Base-by-base conservation (phyloP, 2,329 filamentous ascomycete species). In the Mycosphaerelloides madeirae region DNA sequence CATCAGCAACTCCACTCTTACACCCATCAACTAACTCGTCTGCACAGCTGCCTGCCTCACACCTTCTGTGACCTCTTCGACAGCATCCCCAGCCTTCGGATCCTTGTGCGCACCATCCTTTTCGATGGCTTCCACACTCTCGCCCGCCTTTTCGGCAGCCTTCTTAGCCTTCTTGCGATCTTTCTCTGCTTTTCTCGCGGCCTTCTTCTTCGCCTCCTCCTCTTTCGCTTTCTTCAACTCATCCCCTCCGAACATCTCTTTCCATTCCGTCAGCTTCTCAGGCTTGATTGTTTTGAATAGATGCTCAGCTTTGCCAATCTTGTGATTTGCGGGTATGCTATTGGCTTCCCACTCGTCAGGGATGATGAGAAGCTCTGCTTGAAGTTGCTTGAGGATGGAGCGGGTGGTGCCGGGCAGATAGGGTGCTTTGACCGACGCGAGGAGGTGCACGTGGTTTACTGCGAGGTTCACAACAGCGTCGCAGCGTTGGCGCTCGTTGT, bases 231-330 rank as follows among this genome's bases (percentile, higher is more conserved):
- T 81, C 56, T 83, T 74, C 29, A 76, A 75, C 59, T 83, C 79
- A 15, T 76, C 79, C 6, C 83, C 83, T 39, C 83, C 83, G 57
- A 82, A 95, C 55, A 79, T 77, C 51, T 84, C 79, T 46, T 84
- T 81, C 89, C 89, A 95, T 64, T 91, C 85, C 40, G 84, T 80
- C 37, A 85, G 81, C 72, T 90, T 91, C 66, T 86, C 83, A 52
- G n/a, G n/a, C n/a, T 89, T 85, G 60, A 95, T 95, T 42, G 78
- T 79, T n/a, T 79, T 79, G 69, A 95, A 95, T 25, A 95, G 75
- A 73, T 88, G 84, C 53, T 80, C 78, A 0, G 89, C 81, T 62
- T 84, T 84, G 55, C 87, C 87, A 52, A 96, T 84, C 63, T 83
- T 84, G 70, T 95, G 88, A 45, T 84, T 85, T 1, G 84, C 76